Conservation (phyloP, 176 grass and related monocot species). For the Ampelocalamus luodianensis region DNA sequence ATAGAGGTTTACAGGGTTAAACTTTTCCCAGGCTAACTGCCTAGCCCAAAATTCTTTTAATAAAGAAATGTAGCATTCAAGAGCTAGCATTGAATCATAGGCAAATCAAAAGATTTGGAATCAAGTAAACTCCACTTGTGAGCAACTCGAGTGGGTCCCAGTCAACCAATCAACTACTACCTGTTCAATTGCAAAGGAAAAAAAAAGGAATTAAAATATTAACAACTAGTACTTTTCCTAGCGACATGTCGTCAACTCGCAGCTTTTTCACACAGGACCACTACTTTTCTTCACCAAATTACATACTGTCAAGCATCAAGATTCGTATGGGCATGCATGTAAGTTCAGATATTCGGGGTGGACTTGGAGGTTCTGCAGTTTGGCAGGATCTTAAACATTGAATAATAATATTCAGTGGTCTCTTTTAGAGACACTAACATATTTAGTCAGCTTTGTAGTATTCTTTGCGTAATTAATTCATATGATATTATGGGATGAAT, state of each 20-base stretch:
- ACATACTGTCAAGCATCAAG: conserved; percentile 41
- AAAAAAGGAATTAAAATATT: background rate
- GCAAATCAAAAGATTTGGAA: conserved; percentile 8
- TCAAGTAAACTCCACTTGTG: conserved; percentile 35
- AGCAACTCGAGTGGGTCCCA: conserved; percentile 6
- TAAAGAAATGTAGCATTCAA: conserved; percentile 14
- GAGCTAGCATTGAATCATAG: background rate
- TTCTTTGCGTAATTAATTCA: background rate
- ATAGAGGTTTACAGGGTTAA: background rate
- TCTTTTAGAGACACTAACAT: conserved; percentile 4
- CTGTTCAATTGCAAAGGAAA: background rate
- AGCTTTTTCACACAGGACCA: background rate
- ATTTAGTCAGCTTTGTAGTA: background rate
- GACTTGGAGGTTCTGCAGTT: conserved; percentile 28
- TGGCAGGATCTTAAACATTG: conserved; percentile 38
- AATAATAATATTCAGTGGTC: conserved; percentile 8
- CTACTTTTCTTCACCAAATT: conserved; percentile 37
- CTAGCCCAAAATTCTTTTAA: background rate
- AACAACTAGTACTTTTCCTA: conserved; percentile 4
- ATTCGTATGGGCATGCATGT: conserved; percentile 3
- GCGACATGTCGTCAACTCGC: conserved; percentile 37
- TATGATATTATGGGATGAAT: background rate
- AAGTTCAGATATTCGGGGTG: background rate
- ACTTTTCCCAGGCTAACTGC: background rate
- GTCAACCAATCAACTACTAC: conserved; percentile 32